Evolutionary conservation across 306 rosid genomes (phyloP).

Genomic region (Elaeagnus macrophylla): DNA sequence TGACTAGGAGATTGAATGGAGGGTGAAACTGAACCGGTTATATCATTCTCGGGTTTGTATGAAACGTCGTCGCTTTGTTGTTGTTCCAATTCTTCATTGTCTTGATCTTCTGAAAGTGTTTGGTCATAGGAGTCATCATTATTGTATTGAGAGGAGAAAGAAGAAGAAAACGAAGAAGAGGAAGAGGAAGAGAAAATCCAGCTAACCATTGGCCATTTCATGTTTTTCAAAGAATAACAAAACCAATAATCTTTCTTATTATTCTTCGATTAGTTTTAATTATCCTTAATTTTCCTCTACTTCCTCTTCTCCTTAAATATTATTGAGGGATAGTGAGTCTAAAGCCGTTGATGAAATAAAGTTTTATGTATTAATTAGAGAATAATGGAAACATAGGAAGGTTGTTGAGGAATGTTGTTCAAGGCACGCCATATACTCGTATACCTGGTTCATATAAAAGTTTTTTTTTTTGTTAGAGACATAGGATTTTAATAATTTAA

Average conservation of each 20-base stretch:
- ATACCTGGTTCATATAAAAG: too few species aligned
- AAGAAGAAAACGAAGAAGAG: constrained; percentile 14
- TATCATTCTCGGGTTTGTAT: not conserved
- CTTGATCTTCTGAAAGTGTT: not conserved
- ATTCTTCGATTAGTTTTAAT: too few species aligned
- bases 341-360: not conserved
- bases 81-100: not conserved
- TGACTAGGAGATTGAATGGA: constrained; percentile 20
- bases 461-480: too few species aligned
- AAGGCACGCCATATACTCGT: too few species aligned
- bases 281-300: not conserved
- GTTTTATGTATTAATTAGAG: not conserved
- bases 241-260: too few species aligned
- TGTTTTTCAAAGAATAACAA: not conserved
- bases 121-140: not conserved
- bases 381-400: not conserved
- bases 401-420: not conserved
- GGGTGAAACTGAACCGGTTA: constrained; percentile 16
- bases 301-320: not conserved
- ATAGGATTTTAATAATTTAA: too few species aligned
- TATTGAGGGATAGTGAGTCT: not conserved
- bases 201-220: constrained; percentile 25
- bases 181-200: constrained; percentile 23
- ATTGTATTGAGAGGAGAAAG: not conserved
- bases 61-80: constrained; percentile 1